Percentiles rank a stretch among this genome's conserved stretches.
These are phyloP conservation scores for Adansonia digitata DNA, from an alignment of 345 rosid genomes.

Conservation along the genomic window DNA sequence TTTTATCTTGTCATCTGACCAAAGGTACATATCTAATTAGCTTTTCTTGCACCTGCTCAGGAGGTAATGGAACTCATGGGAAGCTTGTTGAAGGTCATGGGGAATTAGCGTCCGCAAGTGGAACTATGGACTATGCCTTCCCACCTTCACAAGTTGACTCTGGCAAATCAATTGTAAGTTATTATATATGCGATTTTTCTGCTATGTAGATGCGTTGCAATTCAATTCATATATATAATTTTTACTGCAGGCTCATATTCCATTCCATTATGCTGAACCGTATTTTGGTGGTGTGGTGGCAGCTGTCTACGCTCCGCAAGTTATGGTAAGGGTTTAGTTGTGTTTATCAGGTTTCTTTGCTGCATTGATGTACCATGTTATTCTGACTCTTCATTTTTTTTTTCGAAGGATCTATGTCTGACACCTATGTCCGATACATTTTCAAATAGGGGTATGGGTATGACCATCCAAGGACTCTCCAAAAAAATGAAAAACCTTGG, in stretches of 20 bases:
- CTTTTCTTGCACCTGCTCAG: constrained; percentile 30
- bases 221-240: background rate
- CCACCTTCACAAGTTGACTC: constrained; percentile 48
- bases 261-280: constrained; percentile 52
- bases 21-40: constrained; percentile 6
- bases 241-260: constrained; percentile 33
- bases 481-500: too few species aligned
- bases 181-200: constrained; percentile 1
- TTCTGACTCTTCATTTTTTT: too few species aligned
- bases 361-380: too few species aligned
- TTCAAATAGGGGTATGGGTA: too few species aligned
- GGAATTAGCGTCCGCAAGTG: constrained; percentile 33
- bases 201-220: constrained; percentile 6
- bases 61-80: constrained; percentile 34
- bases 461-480: too few species aligned
- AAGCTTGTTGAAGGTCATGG: constrained; percentile 33
- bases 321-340: constrained; percentile 35
- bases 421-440: too few species aligned
- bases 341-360: constrained; percentile 1
- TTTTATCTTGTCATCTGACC: background rate
- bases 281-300: constrained; percentile 35
- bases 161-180: too few species aligned
- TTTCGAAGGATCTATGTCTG: too few species aligned
- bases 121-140: constrained; percentile 39
- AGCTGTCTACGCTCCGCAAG: constrained; percentile 42